phyloP scores from a whole-genome alignment of 108 stramenopile species.

The Nitzschia putrida region DNA sequence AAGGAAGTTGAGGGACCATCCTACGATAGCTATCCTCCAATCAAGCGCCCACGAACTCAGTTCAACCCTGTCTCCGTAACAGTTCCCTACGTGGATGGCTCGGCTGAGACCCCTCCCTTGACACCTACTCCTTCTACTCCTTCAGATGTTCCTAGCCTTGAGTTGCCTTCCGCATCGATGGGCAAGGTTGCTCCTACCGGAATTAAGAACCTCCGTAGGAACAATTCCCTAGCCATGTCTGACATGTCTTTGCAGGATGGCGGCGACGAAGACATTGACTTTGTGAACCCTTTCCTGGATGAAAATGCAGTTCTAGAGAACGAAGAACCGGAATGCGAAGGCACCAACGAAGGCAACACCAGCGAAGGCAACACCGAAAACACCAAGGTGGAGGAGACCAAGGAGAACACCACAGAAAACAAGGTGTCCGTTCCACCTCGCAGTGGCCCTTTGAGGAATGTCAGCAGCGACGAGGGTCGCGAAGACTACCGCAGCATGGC shows the following conservation, averaged over 20 bases:
- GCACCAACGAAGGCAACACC: background rate
- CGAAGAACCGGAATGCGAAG: background rate
- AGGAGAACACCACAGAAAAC: background rate
- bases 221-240: slow-evolving; percentile 42
- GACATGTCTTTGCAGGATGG: slow-evolving; percentile 22
- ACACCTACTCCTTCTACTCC: slow-evolving; percentile 20
- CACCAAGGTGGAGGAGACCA: background rate
- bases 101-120: slow-evolving; percentile 41
- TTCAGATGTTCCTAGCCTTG: background rate
- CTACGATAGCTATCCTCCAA: background rate
- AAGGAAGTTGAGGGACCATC: too few species aligned
- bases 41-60: background rate
- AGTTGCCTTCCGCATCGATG: background rate
- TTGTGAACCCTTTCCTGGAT: slow-evolving; percentile 61
- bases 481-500: slow-evolving; percentile 24
- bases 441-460: slow-evolving; percentile 1
- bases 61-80: background rate
- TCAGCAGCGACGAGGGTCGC: slow-evolving; percentile 20
- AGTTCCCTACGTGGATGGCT: slow-evolving; percentile 15
- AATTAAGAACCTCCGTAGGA: slow-evolving; percentile 14
- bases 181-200: background rate
- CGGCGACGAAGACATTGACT: slow-evolving; percentile 26
- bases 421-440: background rate
- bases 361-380: too few species aligned
- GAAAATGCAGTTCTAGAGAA: slow-evolving; percentile 19